phyloP scores from a whole-genome alignment of 768 basidiomycete genomes.

The Floccularia luteovirens region DNA sequence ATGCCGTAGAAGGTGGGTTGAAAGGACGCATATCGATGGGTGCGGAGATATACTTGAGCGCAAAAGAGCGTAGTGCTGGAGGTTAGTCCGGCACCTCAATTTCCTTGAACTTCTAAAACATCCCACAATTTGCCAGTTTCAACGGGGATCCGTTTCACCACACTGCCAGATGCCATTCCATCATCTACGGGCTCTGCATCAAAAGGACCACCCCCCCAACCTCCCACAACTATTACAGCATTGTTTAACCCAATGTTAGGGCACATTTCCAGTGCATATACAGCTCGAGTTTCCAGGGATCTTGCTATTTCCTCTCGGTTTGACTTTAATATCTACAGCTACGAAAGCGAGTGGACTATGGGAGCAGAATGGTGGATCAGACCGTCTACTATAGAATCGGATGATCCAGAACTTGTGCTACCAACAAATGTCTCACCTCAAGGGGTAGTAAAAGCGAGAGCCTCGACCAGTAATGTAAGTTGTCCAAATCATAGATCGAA shows the following conservation, averaged over 20 bases:
- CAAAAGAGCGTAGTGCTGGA: constrained; percentile 88
- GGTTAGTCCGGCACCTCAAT: constrained; percentile 39
- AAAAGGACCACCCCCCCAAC: constrained; percentile 47
- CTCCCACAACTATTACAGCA: constrained; percentile 91
- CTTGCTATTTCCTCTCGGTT: constrained; percentile 85
- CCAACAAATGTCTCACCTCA: constrained; percentile 32
- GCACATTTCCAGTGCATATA: constrained; percentile 86
- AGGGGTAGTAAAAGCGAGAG: constrained; percentile 84
- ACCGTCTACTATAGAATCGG: constrained; percentile 28
- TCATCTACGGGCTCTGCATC: constrained; percentile 39
- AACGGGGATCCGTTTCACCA: constrained; percentile 90
- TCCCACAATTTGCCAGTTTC: constrained; percentile 54
- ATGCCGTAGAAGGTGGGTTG: constrained; percentile 85
- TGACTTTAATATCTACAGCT: constrained; percentile 96
- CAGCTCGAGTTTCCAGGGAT: constrained; percentile 79
- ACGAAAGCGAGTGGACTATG: constrained; percentile 93
- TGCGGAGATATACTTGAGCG: constrained; percentile 90
- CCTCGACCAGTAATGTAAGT: constrained; percentile 84
- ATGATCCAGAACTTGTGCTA: constrained; percentile 6
- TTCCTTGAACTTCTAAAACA: background rate
- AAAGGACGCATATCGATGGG: constrained; percentile 89
- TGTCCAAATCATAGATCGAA: background rate
- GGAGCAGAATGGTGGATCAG: constrained; percentile 97
- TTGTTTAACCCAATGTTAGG: constrained; percentile 96
- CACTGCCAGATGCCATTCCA: constrained; percentile 72